A percentile compares a stretch with the other conserved stretches of the same genome.
Conservation (phyloP, 768 basidiomycete genomes). For the Macrolepiota albuminosa region DNA sequence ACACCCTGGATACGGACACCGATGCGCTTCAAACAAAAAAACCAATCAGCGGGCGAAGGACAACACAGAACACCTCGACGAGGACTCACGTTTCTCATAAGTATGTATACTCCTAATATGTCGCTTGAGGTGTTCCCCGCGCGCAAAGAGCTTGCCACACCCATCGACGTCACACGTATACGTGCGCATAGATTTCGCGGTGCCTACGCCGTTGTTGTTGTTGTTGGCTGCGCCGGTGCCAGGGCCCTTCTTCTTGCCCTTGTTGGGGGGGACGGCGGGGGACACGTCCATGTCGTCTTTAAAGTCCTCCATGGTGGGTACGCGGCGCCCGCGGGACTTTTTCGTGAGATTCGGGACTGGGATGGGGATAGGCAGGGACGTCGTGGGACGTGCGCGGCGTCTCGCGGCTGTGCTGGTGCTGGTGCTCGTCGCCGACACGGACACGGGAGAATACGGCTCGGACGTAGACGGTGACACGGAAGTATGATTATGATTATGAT, state of each 20-base stretch:
- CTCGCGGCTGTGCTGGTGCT: neutral
- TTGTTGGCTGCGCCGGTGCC: too few species aligned
- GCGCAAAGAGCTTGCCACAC: conserved; percentile 75
- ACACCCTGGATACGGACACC: conserved; percentile 76
- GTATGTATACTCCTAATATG: conserved; percentile 82
- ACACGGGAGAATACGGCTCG: conserved; percentile 5
- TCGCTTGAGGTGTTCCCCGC: conserved; percentile 78
- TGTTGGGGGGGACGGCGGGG: too few species aligned
- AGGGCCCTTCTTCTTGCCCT: conserved; percentile 14
- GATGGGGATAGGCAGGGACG: conserved; percentile 35
- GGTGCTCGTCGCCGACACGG: neutral
- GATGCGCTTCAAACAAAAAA: conserved; percentile 54
- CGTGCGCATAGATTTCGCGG: too few species aligned
- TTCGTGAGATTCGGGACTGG: conserved; percentile 47
- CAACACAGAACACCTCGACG: too few species aligned
- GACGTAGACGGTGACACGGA: conserved; percentile 12
- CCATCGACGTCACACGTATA: conserved; percentile 66
- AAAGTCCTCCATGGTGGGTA: conserved; percentile 34
- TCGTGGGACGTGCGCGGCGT: conserved; percentile 17
- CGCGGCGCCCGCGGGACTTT: conserved; percentile 42
- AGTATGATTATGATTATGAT: conserved; percentile 4
- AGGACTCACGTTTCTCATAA: conserved; percentile 80
- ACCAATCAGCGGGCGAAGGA: too few species aligned
- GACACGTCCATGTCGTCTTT: conserved; percentile 6
- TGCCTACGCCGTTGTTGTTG: too few species aligned